Evolutionary conservation across 495 filamentous ascomycete genomes (phyloP).

Genomic region (Staphylotrichum longicolle): DNA sequence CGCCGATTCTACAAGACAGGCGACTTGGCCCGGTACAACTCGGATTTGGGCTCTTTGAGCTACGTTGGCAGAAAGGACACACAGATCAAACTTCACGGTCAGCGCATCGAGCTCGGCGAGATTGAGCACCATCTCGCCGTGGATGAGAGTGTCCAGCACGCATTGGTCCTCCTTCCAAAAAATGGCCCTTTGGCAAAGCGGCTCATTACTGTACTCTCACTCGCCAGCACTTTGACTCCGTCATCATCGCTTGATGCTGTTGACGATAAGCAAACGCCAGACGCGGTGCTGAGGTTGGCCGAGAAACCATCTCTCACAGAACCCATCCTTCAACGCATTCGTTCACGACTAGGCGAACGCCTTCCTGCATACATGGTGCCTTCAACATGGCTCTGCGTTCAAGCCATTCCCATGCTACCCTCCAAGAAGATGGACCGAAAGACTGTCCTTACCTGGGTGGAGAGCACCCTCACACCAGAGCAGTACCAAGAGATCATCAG

Average conservation of each 20-base stretch:
- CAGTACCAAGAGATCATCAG: constrained; percentile 22
- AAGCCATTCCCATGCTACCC: constrained; percentile 23
- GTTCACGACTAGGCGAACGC: constrained; percentile 5
- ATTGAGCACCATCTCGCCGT: constrained; percentile 50
- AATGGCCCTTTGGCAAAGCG: constrained; percentile 40
- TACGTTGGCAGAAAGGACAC: constrained; percentile 45
- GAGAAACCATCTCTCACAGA: constrained; percentile 1
- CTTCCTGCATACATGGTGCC: constrained; percentile 55
- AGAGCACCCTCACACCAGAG: constrained; percentile 17
- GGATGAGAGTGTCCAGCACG: constrained; percentile 33
- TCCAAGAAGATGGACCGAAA: constrained; percentile 31
- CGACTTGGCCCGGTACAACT: constrained; percentile 55
- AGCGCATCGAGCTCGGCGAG: constrained; percentile 46
- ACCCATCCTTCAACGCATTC: constrained; percentile 18
- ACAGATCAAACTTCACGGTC: constrained; percentile 43
- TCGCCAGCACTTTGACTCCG: neutral
- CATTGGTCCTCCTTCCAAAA: constrained; percentile 48
- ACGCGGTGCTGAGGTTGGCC: constrained; percentile 1
- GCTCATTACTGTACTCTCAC: constrained; percentile 37
- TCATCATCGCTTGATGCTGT: no score
- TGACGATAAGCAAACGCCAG: neutral
- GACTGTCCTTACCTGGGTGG: constrained; percentile 27
- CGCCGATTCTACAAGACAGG: constrained; percentile 58
- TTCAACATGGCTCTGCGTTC: constrained; percentile 25
- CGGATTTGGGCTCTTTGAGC: constrained; percentile 45